Conservation (phyloP, 495 filamentous ascomycete species). For the Aspergillus bridgeri region DNA sequence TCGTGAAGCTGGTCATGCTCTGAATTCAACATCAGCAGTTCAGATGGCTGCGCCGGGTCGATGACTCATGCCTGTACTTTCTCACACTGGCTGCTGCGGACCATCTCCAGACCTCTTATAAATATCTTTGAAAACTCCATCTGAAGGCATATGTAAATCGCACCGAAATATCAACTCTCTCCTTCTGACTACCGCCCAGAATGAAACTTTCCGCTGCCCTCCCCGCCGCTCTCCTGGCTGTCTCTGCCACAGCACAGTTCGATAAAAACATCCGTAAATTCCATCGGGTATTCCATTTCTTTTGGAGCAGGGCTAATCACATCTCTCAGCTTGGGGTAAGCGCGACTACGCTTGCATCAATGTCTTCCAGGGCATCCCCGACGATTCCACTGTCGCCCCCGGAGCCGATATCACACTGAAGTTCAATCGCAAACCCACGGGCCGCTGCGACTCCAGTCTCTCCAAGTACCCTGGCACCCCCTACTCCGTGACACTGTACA, state of each 20-base stretch:
- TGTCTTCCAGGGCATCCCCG: constrained; percentile 35
- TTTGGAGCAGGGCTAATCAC: not conserved
- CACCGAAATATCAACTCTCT: not conserved
- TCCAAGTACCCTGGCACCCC: constrained; percentile 20
- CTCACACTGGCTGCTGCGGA: too few species aligned
- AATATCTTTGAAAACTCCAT: not conserved
- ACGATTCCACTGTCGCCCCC: constrained; percentile 28
- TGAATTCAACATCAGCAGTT: not conserved
- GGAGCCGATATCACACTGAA: constrained; percentile 25
- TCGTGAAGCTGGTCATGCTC: not conserved
- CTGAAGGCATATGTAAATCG: too few species aligned
- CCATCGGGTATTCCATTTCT: not conserved
- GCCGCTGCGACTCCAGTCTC: constrained; percentile 24
- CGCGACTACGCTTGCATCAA: constrained; percentile 40
- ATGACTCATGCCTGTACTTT: too few species aligned
- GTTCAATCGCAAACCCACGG: constrained; percentile 32
- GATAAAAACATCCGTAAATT: constrained; percentile 36
- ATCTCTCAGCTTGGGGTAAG: constrained; percentile 35
- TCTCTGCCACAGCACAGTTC: constrained; percentile 28
- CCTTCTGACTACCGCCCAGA: not conserved
- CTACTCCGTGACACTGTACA: constrained; percentile 36
- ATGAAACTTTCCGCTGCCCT: constrained; percentile 37
- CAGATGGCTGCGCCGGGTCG: too few species aligned
- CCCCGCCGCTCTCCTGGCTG: constrained; percentile 26
- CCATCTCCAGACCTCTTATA: not conserved